Percentiles rank a stretch among this genome's conserved stretches.
These are phyloP conservation scores for Pluteus cervinus DNA, from an alignment of 768 basidiomycete species.

Conservation along the genomic window DNA sequence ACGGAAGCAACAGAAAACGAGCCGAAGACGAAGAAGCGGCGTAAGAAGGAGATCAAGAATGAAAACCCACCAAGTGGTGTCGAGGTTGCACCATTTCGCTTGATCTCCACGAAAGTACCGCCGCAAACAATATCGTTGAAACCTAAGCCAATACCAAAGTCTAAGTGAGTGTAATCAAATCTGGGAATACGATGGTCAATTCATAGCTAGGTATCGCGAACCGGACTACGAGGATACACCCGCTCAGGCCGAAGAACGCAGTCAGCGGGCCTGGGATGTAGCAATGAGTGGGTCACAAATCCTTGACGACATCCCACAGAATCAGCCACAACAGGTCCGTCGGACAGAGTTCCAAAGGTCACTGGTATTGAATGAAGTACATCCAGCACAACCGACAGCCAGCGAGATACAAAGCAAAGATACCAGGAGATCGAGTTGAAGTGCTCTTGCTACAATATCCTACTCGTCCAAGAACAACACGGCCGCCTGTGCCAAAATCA, in stretches of 20 bases:
- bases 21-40: constrained; percentile 3
- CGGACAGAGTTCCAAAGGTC: too few relatives aligned
- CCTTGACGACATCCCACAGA: too few relatives aligned
- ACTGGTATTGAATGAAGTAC: too few relatives aligned
- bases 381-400: constrained; percentile 3
- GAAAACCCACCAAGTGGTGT: constrained; percentile 6
- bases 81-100: constrained; percentile 36
- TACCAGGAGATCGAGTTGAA: constrained; percentile 10
- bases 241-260: constrained; percentile 35
- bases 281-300: too few relatives aligned
- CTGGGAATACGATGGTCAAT: constrained; percentile 1
- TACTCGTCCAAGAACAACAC: constrained; percentile 29
- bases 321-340: too few relatives aligned
- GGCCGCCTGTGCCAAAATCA: constrained; percentile 30
- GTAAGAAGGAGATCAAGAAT: constrained; percentile 7
- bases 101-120: constrained; percentile 35
- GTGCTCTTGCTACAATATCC: constrained; percentile 23
- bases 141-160: constrained; percentile 33
- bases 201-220: constrained; percentile 32
- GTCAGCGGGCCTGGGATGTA: constrained; percentile 27
- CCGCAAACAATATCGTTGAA: constrained; percentile 35
- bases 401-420: constrained; percentile 4
- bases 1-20: constrained; percentile 3
- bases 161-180: constrained; percentile 26
- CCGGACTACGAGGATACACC: constrained; percentile 46